Conservation (phyloP, 148 eudicot genomes). For the Agrostemma githago region DNA sequence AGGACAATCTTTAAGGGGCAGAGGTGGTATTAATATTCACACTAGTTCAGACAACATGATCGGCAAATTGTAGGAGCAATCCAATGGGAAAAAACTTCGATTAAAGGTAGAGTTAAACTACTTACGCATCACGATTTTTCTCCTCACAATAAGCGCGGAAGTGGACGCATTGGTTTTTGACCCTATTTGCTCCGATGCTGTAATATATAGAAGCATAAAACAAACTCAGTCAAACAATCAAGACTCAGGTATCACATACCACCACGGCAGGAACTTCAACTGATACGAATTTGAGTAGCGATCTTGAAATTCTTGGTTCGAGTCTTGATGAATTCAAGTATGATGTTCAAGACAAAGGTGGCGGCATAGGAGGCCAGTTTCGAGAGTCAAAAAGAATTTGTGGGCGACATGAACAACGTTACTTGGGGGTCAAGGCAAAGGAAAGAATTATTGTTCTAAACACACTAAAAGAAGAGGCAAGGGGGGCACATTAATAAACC, state of each 20-base stretch:
- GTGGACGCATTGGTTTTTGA: slow-evolving; percentile 42
- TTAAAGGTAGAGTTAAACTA: neutral
- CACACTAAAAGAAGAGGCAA: too few relatives aligned
- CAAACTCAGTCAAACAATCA: slow-evolving; percentile 4
- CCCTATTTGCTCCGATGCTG: slow-evolving; percentile 66
- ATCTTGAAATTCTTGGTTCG: too few relatives aligned
- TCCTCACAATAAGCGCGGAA: slow-evolving; percentile 53
- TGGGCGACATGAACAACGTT: too few relatives aligned
- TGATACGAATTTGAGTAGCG: too few relatives aligned
- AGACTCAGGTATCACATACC: neutral
- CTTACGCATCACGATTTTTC: slow-evolving; percentile 60
- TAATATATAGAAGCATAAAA: slow-evolving; percentile 6
- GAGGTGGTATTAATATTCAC: neutral
- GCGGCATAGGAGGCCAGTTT: too few relatives aligned
- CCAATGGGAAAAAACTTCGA: neutral
- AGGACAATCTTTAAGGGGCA: too few relatives aligned
- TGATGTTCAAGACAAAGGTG: too few relatives aligned
- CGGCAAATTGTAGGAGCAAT: neutral
- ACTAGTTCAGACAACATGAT: neutral
- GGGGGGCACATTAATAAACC: too few relatives aligned
- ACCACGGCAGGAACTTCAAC: neutral
- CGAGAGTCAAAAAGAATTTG: too few relatives aligned
- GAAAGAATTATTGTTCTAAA: too few relatives aligned
- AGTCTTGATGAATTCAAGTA: too few relatives aligned
- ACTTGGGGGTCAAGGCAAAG: too few relatives aligned